These are phyloP conservation scores for Colletotrichum scovillei DNA, from an alignment of 2,329 filamentous ascomycete genomes.

Conservation along the genomic window DNA sequence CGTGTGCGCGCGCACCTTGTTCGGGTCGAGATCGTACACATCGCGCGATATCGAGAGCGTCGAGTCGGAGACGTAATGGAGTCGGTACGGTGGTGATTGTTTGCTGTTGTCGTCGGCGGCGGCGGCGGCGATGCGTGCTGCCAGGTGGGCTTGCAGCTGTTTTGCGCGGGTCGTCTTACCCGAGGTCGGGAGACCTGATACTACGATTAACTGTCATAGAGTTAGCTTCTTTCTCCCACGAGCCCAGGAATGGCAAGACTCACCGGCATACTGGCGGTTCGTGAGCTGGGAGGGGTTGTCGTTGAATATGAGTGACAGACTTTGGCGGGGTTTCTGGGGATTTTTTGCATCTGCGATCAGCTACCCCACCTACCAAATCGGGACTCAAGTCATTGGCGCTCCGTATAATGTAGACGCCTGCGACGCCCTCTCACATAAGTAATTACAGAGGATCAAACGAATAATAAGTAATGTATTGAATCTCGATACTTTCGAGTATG, in stretches of 20 bases:
- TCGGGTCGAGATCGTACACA: conserved; percentile 75
- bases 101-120: neutral
- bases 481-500: neutral
- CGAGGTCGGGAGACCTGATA: conserved; percentile 75
- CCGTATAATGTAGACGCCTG: neutral
- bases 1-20: conserved; percentile 64
- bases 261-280: conserved; percentile 29
- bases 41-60: conserved; percentile 74
- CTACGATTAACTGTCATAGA: conserved; percentile 73
- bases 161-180: conserved; percentile 75
- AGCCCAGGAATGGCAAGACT: neutral
- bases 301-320: neutral
- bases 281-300: neutral
- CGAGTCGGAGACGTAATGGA: conserved; percentile 81
- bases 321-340: conserved; percentile 9
- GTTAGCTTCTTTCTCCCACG: neutral
- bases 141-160: conserved; percentile 75
- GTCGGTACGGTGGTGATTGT: conserved; percentile 62
- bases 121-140: conserved; percentile 60
- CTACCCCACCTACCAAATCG: conserved; percentile 11
- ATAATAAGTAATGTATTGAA: neutral
- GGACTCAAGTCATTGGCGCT: neutral
- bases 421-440: neutral
- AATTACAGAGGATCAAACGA: neutral
- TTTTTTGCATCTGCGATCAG: neutral